These are phyloP conservation scores for Hibiscus mutabilis DNA, from an alignment of 345 rosid genomes.

Conservation along the genomic window DNA sequence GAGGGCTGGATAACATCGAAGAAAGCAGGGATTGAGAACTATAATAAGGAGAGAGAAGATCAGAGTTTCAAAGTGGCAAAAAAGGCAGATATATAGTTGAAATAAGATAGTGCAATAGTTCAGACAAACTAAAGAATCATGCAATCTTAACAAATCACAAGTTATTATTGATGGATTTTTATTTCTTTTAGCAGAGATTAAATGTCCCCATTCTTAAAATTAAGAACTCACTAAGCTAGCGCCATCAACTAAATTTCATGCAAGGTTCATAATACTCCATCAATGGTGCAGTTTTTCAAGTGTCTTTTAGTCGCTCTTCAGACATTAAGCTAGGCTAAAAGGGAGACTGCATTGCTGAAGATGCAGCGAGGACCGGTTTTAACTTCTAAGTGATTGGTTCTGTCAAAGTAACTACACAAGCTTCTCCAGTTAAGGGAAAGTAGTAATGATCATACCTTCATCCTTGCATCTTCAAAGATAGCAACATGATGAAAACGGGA, in stretches of 20 bases:
- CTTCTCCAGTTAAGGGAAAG: background rate
- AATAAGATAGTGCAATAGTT: background rate
- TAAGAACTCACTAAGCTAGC: background rate
- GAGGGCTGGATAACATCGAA: background rate
- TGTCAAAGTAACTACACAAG: background rate
- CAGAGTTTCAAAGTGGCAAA: background rate
- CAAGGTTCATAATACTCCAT: background rate
- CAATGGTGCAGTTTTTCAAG: background rate
- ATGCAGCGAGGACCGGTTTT: background rate
- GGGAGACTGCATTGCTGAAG: background rate
- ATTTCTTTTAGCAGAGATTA: background rate
- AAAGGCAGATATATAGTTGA: background rate
- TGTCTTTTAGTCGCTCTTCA: background rate
- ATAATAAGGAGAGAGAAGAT: background rate
- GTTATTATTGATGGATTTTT: background rate
- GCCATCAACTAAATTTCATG: background rate
- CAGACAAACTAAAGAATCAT: background rate
- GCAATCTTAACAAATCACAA: background rate
- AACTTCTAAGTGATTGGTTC: background rate
- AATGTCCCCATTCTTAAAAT: background rate
- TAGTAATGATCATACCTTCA: conserved; percentile 48
- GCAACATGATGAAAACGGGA: conserved; percentile 76
- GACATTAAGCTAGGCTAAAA: background rate
- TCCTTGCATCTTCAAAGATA: conserved; percentile 73
- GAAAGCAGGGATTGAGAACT: background rate